Conservation (phyloP, 2,329 filamentous ascomycete species). For the Colletotrichum cereale region DNA sequence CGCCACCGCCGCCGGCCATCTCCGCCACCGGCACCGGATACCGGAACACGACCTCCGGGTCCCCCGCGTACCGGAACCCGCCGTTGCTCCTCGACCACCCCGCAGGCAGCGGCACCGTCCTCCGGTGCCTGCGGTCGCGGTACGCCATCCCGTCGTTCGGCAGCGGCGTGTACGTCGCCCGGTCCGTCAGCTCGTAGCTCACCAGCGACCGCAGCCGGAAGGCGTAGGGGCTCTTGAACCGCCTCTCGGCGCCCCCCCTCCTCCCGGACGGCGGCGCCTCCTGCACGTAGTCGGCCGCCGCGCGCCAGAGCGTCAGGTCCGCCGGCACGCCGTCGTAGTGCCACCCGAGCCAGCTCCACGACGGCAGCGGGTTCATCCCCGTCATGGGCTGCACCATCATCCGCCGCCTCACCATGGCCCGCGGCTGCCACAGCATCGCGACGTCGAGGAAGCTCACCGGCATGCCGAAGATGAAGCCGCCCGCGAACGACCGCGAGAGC, state of each 20-base stretch:
- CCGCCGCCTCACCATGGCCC: constrained; percentile 56
- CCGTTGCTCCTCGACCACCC: constrained; percentile 55
- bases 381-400: constrained; percentile 49
- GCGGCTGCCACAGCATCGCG: constrained; percentile 59
- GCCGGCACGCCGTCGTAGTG: constrained; percentile 59
- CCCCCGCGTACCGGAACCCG: constrained; percentile 55
- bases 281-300: constrained; percentile 58
- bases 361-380: constrained; percentile 49
- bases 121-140: constrained; percentile 52
- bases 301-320: constrained; percentile 57
- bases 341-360: constrained; percentile 64
- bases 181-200: constrained; percentile 56
- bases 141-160: constrained; percentile 54
- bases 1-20: constrained; percentile 42
- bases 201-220: constrained; percentile 56
- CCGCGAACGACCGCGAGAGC: constrained; percentile 55
- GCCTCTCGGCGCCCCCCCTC: constrained; percentile 48
- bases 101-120: constrained; percentile 49
- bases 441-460: constrained; percentile 60
- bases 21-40: constrained; percentile 54
- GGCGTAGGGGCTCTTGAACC: constrained; percentile 52
- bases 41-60: constrained; percentile 54
- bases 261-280: constrained; percentile 50
- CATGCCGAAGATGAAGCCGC: constrained; percentile 60
- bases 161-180: constrained; percentile 50